These are phyloP conservation scores for Ophiostoma himal-ulmi DNA, from an alignment of 2,329 filamentous ascomycete species.

Conservation along the genomic window DNA sequence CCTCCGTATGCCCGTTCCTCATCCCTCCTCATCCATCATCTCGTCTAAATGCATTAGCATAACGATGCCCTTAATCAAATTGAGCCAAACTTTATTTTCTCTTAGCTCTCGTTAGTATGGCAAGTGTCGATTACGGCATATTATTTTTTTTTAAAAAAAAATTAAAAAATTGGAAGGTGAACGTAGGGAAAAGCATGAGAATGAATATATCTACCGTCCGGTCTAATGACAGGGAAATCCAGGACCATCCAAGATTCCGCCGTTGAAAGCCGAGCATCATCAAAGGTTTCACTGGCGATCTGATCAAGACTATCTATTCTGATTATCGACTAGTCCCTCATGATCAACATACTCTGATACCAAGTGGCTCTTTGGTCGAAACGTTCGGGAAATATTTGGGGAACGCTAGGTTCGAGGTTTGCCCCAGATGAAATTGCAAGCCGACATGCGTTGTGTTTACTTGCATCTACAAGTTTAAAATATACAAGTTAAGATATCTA, in stretches of 20 bases:
- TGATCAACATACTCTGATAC: constrained; percentile 11
- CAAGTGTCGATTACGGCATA: not conserved
- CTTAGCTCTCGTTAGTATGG: not conserved
- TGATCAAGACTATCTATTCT: not conserved
- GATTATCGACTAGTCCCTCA: not conserved
- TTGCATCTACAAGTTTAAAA: too few species aligned
- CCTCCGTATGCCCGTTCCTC: not conserved
- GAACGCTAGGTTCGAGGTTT: not conserved
- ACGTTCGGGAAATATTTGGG: constrained; percentile 1
- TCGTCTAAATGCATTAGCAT: not conserved
- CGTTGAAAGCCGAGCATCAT: not conserved
- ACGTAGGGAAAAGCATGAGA: too few species aligned
- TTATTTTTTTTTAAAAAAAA: too few species aligned
- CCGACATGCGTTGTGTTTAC: not conserved
- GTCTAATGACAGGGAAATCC: not conserved
- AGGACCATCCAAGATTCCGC: constrained; percentile 1
- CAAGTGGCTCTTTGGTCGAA: constrained; percentile 4
- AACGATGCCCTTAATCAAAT: not conserved
- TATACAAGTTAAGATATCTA: too few species aligned
- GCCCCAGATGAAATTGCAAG: not conserved
- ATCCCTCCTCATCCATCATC: not conserved
- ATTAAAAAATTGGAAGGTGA: too few species aligned
- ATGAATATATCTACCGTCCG: too few species aligned
- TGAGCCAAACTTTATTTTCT: not conserved
- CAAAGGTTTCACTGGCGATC: constrained; percentile 7